A percentile compares a stretch with the other conserved stretches of the same genome.
Evolutionary conservation across 2,329 filamentous ascomycete species (phyloP).

Genomic region (Aureobasidium leucospermi): DNA sequence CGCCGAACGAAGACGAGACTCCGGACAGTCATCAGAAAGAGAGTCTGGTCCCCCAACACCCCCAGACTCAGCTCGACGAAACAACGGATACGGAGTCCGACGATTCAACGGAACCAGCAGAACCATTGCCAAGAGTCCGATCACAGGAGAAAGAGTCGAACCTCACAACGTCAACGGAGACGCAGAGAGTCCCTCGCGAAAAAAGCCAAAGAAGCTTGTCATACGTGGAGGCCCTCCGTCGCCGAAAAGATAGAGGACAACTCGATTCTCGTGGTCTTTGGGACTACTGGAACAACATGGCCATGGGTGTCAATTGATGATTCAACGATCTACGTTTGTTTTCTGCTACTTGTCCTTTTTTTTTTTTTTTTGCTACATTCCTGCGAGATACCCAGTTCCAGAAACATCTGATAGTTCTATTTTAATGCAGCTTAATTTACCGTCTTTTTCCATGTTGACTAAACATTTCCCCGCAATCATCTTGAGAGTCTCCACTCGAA

Average conservation of each 20-base stretch:
- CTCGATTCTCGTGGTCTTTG: slow-evolving; percentile 10
- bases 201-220: slow-evolving; percentile 17
- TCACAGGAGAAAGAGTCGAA: slow-evolving; percentile 9
- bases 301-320: slow-evolving; percentile 4
- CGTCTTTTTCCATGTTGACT: background rate
- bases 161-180: background rate
- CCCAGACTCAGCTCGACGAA: slow-evolving; percentile 9
- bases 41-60: background rate
- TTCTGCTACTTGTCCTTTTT: background rate
- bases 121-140: slow-evolving; percentile 10
- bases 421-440: slow-evolving; percentile 7
- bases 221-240: slow-evolving; percentile 18
- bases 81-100: slow-evolving; percentile 12
- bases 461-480: background rate
- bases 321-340: background rate
- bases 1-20: slow-evolving; percentile 1
- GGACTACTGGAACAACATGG: slow-evolving; percentile 15
- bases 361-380: background rate
- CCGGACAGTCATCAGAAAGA: slow-evolving; percentile 1
- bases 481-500: background rate
- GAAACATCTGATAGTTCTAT: background rate
- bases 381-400: slow-evolving; percentile 1
- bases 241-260: slow-evolving; percentile 11
- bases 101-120: slow-evolving; percentile 12
- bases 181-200: slow-evolving; percentile 7